These are phyloP conservation scores for Termitomyces sp. DNA, from an alignment of 768 basidiomycete genomes.

Conservation along the genomic window DNA sequence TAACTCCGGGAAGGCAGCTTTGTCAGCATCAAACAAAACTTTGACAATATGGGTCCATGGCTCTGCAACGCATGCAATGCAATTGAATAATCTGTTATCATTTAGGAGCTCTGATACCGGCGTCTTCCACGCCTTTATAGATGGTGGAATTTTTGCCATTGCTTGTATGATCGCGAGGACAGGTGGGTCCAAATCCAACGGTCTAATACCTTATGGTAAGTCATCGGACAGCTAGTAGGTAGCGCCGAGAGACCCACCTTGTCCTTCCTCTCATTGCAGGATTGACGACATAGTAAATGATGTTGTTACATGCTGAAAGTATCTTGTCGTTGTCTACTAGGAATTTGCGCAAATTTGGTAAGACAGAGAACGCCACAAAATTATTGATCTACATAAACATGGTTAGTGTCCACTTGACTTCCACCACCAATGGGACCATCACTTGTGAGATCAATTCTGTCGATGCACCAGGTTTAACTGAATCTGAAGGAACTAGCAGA, in stretches of 20 bases:
- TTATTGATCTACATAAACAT: conserved; percentile 49
- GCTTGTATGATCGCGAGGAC: conserved; percentile 69
- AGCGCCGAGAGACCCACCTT: conserved; percentile 40
- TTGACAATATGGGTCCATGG: conserved; percentile 79
- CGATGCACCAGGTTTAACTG: conserved; percentile 27
- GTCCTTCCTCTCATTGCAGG: conserved; percentile 77
- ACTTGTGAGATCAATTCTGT: conserved; percentile 47
- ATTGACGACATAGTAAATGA: conserved; percentile 78
- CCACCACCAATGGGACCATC: conserved; percentile 1
- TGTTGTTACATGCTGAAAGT: conserved; percentile 70
- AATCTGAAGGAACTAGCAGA: conserved; percentile 32
- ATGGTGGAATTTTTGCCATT: conserved; percentile 71
- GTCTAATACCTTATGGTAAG: conserved; percentile 34
- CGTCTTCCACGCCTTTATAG: conserved; percentile 80
- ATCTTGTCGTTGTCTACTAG: conserved; percentile 84
- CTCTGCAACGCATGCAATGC: conserved; percentile 44
- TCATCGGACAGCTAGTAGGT: background rate
- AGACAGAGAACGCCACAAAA: conserved; percentile 61
- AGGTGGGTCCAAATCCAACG: conserved; percentile 70
- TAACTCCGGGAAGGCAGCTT: conserved; percentile 78
- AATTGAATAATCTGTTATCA: conserved; percentile 86
- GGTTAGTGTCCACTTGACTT: conserved; percentile 1
- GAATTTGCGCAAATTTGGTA: conserved; percentile 76
- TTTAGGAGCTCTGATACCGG: conserved; percentile 77
- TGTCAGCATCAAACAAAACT: conserved; percentile 80